Base-by-base conservation (phyloP, 495 filamentous ascomycete species). In the Neurospora sp. region DNA sequence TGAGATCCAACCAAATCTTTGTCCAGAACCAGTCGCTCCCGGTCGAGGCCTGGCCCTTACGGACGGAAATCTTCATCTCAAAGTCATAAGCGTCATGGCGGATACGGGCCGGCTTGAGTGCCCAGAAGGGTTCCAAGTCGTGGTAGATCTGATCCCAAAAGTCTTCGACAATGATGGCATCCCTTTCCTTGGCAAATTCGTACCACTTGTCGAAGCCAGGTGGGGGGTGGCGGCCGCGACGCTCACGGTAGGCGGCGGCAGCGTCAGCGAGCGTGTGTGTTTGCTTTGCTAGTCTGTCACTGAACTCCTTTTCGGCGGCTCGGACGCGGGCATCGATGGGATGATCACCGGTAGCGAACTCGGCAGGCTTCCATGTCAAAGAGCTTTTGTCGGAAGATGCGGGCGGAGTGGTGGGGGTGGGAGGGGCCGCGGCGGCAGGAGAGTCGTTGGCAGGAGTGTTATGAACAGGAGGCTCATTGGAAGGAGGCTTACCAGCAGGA, bases 141-240 rank as follows among this genome's bases (percentile, higher is more conserved):
- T 90, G 88, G 74, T 88, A 87, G 48, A 93, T 89, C 75, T 91
- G 91, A 74, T 92, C 89, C 76, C 89, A 92, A 73, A 88, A 88
- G 73, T 92, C 91, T 73, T 93, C 91, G 42, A 93, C 85, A 20
- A 91, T 86, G 59, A 90, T 77, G 20, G 87, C 88, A 12, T 87
- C 82, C 12, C 85, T 82, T 69, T 89, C 83, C 72, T 84, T 82
- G 11, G 91, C 91, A 71, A 89, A 93, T 42, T 84, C 79, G 77
- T 88, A 92, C 91, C 91, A 94, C 46, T 80, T 80, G 70, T 90
- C 87, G 76, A 92, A 93, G 5, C 89, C 90, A 10, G 91, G 91
- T 12, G 91, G 91, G 3, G 91, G 91, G 74, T 93, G 90, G 7
- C 91, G 83, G 22, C 91, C 91, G 71, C 91, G 85, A 20, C 83